Evolutionary conservation across 1,139 yeast species (phyloP), one percentile per base, ranked within the genome.

Genomic region (Debaryomyces fabryi): DNA sequence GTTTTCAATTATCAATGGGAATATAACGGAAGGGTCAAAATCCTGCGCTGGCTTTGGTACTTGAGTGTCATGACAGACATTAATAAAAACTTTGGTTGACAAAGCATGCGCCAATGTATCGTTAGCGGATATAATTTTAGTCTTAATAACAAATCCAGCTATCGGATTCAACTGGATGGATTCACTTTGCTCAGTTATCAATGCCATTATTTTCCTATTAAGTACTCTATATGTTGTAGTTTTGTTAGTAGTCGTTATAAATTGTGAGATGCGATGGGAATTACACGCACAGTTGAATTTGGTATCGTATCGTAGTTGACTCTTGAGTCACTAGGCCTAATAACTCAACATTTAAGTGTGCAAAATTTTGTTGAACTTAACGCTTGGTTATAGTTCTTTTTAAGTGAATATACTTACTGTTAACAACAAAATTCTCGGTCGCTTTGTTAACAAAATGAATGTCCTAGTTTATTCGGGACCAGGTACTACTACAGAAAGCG

Each of bases 401-500:
- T 20, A 35, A 6, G 15, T 21, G 25, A 12, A 21, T 35, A 20
- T 12, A 20, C 24, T 21, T 18, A 35, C 10, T n/a, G 21, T n/a
- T 35, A 6, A 21, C 10, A 20, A 35, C 24, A 35, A 5, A n/a
- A 39, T 40, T 40, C 13, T 40, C 10, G 13, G 36, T n/a, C 27
- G 27, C 13, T 8, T 39, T 20, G 25, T 12, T 18, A 33, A 32
- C 21, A 45, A 39, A 33, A 88, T 88, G 96, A 89, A 89, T 67
- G 95, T 88, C 8, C 72, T 89, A 27, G 88, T 89, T 2, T 89
- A 89, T 59, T 77, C 91, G 47, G 93, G 95, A 6, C 86, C 89
- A 0, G 98, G 99, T 0, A 82, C 97, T 8, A 88, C 97, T 0
- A 76, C 87, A 1, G 96, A 90, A 50, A 85, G 95, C 36, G 96